A percentile compares a stretch with the other conserved stretches of the same genome.
Evolutionary conservation across 2,329 filamentous ascomycete species (phyloP).

Genomic region (Cladophialophora exuberans): DNA sequence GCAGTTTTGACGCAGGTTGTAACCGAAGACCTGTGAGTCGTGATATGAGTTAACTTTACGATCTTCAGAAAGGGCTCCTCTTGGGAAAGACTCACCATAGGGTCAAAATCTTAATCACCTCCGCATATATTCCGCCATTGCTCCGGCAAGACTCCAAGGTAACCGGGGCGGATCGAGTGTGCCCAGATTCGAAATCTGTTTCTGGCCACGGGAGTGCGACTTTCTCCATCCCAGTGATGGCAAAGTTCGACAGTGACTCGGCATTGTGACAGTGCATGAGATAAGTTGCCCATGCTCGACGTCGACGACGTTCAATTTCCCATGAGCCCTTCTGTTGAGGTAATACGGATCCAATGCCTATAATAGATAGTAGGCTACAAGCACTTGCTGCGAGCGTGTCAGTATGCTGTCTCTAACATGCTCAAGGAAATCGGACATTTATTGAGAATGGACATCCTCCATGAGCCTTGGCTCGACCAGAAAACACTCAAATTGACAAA

Average conservation of each 20-base stretch:
- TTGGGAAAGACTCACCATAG: conserved; percentile 10
- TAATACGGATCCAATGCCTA: not conserved
- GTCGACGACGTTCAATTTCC: conserved; percentile 13
- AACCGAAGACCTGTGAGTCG: conserved; percentile 5
- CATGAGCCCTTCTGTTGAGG: not conserved
- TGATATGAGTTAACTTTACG: not conserved
- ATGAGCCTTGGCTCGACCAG: conserved; percentile 8
- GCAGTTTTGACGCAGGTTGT: not conserved
- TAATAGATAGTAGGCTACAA: conserved; percentile 7
- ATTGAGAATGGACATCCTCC: not conserved
- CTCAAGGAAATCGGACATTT: not conserved
- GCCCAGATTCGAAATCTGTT: conserved; percentile 11
- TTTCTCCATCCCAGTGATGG: not conserved
- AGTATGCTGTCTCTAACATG: not conserved
- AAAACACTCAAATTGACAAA: conserved; percentile 6
- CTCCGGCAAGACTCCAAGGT: not conserved
- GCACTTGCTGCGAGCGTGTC: conserved; percentile 7
- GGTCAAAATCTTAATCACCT: conserved; percentile 11
- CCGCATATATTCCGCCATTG: conserved; percentile 3
- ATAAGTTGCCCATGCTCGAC: conserved; percentile 19
- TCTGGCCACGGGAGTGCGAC: conserved; percentile 15
- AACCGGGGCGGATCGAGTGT: not conserved
- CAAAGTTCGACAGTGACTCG: conserved; percentile 3
- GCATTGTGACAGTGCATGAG: conserved; percentile 3
- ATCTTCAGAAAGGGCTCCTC: not conserved